Evolutionary conservation across 2,329 filamentous ascomycete species (phyloP), one percentile per base, ranked within the genome.

Genomic region (Sporothrix protearum): DNA sequence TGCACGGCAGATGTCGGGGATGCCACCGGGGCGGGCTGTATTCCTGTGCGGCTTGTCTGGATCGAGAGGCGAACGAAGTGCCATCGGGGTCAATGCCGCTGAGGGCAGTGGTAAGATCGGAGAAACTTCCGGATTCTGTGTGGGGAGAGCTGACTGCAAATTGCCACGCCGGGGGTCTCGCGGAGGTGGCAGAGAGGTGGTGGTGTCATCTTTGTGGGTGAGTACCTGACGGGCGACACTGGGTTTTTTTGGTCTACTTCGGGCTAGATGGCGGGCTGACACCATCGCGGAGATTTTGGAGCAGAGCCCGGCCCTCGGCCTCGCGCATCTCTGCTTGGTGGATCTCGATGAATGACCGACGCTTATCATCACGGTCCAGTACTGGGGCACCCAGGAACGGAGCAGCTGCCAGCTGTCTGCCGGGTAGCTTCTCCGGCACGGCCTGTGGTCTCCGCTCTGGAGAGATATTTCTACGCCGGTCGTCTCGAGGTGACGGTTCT

Each of bases 271-370:
- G 73, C 78, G 75, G 73, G 80, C 73, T 76, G 79, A 77, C 36
- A 73, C 75, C 73, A 76, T 78, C 55, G 45, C 82, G 80, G 16
- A 81, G 77, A 6, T 86, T 86, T 72, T 86, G 83, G 8, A 86
- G 83, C 73, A 90, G 85, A 8, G 87, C 88, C 76, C 83, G 82
- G 2, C 86, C 88, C 77, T 90, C 88, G 5, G 85, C 87, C 75
- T 85, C 80, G 49, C 87, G 84, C 85, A 90, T 89, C 76, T 89
- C 82, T 3, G 87, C 87, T 76, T 84, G 86, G 74, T 86, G 86
- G 22, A 83, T 82, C 77, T 86, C 87, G 71, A 89, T 88, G 75
- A 86, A 88, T 0, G 87, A 89, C 72, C 82, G 84, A 68, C 87
- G 82, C 59, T 84, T 84, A 33, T 88, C 86, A 73, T 88, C 84